phyloP scores from a whole-genome alignment of 768 basidiomycete species.

The Xanthoconium purpureum region DNA sequence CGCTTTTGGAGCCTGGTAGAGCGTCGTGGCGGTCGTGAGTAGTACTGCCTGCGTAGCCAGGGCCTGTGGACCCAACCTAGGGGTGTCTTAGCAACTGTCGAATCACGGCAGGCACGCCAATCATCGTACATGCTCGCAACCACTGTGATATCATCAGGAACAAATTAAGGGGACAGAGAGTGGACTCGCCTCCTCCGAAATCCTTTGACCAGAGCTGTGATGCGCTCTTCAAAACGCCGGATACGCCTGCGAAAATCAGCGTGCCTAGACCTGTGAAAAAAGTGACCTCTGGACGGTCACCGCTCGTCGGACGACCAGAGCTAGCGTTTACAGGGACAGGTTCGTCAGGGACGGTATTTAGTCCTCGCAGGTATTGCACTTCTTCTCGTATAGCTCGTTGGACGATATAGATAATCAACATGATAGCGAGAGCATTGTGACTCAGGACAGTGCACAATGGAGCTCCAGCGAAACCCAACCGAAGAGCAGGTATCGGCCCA shows the following conservation, averaged over 20 bases:
- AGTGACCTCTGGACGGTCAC: background rate
- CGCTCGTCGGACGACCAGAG: background rate
- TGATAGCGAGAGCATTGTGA: constrained; percentile 21
- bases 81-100: constrained; percentile 1
- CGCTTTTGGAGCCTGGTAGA: constrained; percentile 24
- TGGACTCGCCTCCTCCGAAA: constrained; percentile 21
- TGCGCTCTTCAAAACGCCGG: constrained; percentile 23
- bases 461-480: constrained; percentile 25
- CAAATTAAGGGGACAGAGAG: background rate
- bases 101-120: background rate
- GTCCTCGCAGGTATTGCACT: constrained; percentile 9
- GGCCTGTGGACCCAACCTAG: constrained; percentile 21
- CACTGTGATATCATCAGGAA: constrained; percentile 11
- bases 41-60: constrained; percentile 28
- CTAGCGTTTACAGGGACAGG: background rate
- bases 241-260: constrained; percentile 17
- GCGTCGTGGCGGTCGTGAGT: constrained; percentile 21
- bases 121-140: constrained; percentile 23
- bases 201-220: constrained; percentile 31
- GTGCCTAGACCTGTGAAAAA: constrained; percentile 17
- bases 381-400: constrained; percentile 20
- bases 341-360: constrained; percentile 11
- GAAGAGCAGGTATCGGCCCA: constrained; percentile 26
- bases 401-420: constrained; percentile 23
- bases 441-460: constrained; percentile 28